Percentiles rank a stretch among this genome's conserved stretches.
phyloP scores from a whole-genome alignment of 2,329 filamentous ascomycete species.

The Madurella mycetomatis region DNA sequence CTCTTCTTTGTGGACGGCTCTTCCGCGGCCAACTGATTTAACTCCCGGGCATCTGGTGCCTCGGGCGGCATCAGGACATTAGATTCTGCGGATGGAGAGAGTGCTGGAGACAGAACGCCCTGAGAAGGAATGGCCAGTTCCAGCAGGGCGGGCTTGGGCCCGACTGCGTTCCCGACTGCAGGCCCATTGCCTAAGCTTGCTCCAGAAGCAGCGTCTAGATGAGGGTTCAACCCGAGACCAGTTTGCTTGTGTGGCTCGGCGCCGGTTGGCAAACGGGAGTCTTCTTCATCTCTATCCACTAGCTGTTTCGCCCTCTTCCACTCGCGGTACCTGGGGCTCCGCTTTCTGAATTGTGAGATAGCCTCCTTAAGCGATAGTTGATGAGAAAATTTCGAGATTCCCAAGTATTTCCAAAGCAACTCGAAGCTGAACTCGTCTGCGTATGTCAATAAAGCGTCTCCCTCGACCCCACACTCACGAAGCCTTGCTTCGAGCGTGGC shows the following conservation, averaged over 20 bases:
- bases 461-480: constrained; percentile 60
- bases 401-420: constrained; percentile 50
- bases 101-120: constrained; percentile 15
- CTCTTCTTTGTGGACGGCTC: constrained; percentile 29
- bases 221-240: background rate
- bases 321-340: constrained; percentile 46
- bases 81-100: constrained; percentile 6
- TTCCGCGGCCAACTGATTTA: background rate
- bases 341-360: constrained; percentile 51
- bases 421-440: constrained; percentile 44
- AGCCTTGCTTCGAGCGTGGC: constrained; percentile 50
- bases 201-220: background rate
- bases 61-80: background rate
- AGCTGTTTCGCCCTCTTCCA: constrained; percentile 27
- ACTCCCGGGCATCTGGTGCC: background rate
- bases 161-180: background rate
- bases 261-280: constrained; percentile 21
- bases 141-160: background rate
- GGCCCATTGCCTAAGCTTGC: background rate
- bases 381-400: constrained; percentile 54
- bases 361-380: constrained; percentile 54
- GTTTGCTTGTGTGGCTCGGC: constrained; percentile 23
- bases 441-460: constrained; percentile 57
- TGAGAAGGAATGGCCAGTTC: background rate
- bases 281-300: constrained; percentile 3